Conservation (phyloP, 2,329 filamentous ascomycete genomes). For the Aspergillus luchuensis region DNA sequence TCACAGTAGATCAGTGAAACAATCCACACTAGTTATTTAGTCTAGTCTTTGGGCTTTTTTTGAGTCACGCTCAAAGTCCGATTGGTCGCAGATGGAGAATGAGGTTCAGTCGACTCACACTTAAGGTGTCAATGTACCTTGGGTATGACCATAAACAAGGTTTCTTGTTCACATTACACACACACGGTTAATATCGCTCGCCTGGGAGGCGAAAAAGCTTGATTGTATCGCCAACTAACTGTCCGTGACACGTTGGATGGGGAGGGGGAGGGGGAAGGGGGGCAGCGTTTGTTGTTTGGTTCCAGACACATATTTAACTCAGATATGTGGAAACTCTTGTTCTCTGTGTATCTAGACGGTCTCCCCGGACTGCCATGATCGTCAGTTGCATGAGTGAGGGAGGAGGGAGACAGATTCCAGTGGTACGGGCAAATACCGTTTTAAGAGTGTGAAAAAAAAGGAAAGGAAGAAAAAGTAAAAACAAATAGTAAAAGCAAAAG, state of each 20-base stretch:
- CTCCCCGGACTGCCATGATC: too few relatives aligned
- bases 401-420: not conserved
- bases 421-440: not conserved
- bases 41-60: not conserved
- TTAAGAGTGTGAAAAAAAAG: not conserved
- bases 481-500: not conserved
- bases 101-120: not conserved
- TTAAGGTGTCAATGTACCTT: constrained; percentile 1
- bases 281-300: too few relatives aligned
- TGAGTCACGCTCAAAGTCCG: not conserved
- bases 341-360: too few relatives aligned
- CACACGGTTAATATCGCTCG: constrained; percentile 2
- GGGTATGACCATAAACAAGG: constrained; percentile 1
- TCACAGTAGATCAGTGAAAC: not conserved
- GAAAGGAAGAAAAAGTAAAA: not conserved
- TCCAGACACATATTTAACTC: too few relatives aligned
- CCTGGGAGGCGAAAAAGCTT: constrained; percentile 5
- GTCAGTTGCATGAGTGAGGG: too few relatives aligned
- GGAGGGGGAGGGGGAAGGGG: too few relatives aligned
- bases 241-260: too few relatives aligned
- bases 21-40: not conserved
- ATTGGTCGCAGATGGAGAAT: not conserved
- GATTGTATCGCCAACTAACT: not conserved
- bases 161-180: not conserved
- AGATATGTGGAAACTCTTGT: too few relatives aligned